Percentiles rank a stretch among this genome's conserved stretches.
Evolutionary conservation across 345 rosid genomes (phyloP).

Genomic region (Hibiscus mutabilis): DNA sequence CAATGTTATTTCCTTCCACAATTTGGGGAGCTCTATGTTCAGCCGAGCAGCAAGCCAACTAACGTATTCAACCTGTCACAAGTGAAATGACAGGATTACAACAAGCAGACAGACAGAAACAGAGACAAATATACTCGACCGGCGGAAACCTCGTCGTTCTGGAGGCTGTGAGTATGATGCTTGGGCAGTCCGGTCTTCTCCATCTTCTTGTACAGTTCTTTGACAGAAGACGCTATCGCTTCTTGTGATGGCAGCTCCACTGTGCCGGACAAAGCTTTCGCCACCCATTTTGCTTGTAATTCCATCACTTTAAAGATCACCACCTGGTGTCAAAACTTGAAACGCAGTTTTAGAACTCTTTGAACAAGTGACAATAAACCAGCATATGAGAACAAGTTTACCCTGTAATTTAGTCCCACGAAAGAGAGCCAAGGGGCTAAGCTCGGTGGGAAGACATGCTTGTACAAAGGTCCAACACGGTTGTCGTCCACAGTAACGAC

Average conservation of each 20-base stretch:
- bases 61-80: constrained; percentile 42
- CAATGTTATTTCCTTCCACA: constrained; percentile 55
- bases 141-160: background rate
- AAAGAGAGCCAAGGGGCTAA: constrained; percentile 11
- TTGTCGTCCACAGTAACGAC: constrained; percentile 7
- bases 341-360: background rate
- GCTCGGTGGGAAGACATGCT: constrained; percentile 13
- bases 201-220: background rate
- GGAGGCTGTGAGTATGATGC: background rate
- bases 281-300: constrained; percentile 10
- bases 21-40: constrained; percentile 29
- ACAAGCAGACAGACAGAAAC: background rate
- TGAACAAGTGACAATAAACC: background rate
- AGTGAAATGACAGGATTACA: background rate
- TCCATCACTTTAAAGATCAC: background rate
- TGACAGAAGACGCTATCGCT: background rate
- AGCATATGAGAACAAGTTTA: background rate
- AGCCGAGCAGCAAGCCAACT: constrained; percentile 53
- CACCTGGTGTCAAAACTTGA: background rate
- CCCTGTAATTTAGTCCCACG: background rate
- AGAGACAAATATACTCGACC: background rate
- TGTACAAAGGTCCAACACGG: constrained; percentile 13
- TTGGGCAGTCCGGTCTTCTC: constrained; percentile 2
- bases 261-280: constrained; percentile 9
- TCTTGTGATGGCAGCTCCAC: background rate